A percentile compares a stretch with the other conserved stretches of the same genome.
Evolutionary conservation across 1,284 basidiomycete species (phyloP).

Genomic region (Rhizoctonia solani): DNA sequence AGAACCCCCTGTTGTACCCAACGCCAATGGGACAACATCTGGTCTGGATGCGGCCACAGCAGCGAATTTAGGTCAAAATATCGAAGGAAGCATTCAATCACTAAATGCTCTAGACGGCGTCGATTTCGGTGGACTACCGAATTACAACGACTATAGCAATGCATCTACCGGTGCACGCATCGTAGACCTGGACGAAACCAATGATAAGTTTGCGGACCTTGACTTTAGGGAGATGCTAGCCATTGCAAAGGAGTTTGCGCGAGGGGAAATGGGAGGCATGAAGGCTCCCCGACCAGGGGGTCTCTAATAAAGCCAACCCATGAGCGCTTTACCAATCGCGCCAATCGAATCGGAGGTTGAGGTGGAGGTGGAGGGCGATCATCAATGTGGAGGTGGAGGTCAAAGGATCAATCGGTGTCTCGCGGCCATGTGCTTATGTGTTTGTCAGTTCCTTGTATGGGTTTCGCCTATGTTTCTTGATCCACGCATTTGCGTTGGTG

Average conservation of each 20-base stretch:
- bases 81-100: not conserved
- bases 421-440: not conserved
- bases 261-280: conserved; percentile 31
- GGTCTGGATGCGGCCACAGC: no score
- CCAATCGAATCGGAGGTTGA: no score
- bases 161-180: conserved; percentile 3
- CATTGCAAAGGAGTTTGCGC: conserved; percentile 31
- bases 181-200: conserved; percentile 27
- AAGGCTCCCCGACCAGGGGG: conserved; percentile 9
- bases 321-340: no score
- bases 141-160: not conserved
- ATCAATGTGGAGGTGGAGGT: conserved; percentile 28
- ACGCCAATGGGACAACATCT: no score
- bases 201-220: conserved; percentile 31
- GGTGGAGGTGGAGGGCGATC: conserved; percentile 6
- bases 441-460: not conserved
- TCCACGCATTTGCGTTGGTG: not conserved
- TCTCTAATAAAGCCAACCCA: not conserved
- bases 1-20: conserved; percentile 3
- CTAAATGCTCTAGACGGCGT: not conserved
- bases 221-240: conserved; percentile 33
- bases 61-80: not conserved
- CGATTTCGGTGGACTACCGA: not conserved
- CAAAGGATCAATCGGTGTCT: not conserved
- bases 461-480: no score